These are phyloP conservation scores for Stachybotrys chartarum DNA, from an alignment of 2,329 filamentous ascomycete genomes.

Conservation along the genomic window DNA sequence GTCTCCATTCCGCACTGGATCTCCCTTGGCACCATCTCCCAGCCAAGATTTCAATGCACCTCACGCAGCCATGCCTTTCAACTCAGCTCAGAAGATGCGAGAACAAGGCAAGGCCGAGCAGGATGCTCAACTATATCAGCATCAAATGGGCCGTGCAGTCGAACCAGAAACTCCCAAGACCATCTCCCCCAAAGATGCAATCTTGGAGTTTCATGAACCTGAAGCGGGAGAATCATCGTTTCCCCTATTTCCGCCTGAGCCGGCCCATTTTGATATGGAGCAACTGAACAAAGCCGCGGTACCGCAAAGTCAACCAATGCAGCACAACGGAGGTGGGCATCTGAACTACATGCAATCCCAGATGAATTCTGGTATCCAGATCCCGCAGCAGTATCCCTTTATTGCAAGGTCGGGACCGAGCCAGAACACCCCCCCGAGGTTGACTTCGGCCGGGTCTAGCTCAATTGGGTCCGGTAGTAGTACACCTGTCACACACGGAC, in stretches of 20 bases:
- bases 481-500: constrained; percentile 28
- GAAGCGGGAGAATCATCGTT: constrained; percentile 60
- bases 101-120: constrained; percentile 56
- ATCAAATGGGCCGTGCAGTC: constrained; percentile 30
- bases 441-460: constrained; percentile 37
- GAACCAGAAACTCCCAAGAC: constrained; percentile 61
- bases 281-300: constrained; percentile 27
- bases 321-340: constrained; percentile 5
- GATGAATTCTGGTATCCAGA: constrained; percentile 28
- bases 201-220: constrained; percentile 74
- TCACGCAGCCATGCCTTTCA: constrained; percentile 26
- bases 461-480: constrained; percentile 21
- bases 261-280: constrained; percentile 36
- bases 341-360: constrained; percentile 24
- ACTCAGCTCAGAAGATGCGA: constrained; percentile 51
- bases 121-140: constrained; percentile 40
- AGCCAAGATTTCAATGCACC: constrained; percentile 32
- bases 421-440: constrained; percentile 25
- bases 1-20: constrained; percentile 75
- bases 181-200: constrained; percentile 88
- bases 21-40: constrained; percentile 47
- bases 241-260: constrained; percentile 64
- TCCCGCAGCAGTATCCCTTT: constrained; percentile 47
- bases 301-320: constrained; percentile 10
- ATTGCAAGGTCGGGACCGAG: constrained; percentile 28